phyloP scores from a whole-genome alignment of 2,329 filamentous ascomycete genomes.

The Colletotrichum euphorbiae region DNA sequence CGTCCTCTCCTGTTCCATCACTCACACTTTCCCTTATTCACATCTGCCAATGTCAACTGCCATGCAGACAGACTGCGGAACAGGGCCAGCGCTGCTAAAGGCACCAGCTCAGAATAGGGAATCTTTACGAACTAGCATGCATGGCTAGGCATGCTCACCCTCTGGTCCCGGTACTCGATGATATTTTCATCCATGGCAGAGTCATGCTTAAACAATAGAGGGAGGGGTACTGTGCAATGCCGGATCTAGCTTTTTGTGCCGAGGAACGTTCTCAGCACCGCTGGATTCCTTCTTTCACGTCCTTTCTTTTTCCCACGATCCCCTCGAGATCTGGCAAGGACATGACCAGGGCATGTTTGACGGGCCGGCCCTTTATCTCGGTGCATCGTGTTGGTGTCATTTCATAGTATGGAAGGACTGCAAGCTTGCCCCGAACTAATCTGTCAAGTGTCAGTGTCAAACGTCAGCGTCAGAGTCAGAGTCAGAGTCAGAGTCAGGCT shows the following conservation, averaged over 20 bases:
- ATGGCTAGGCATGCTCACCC: conserved; percentile 1
- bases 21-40: conserved; percentile 8
- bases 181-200: conserved; percentile 6
- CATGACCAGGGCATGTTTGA: conserved; percentile 17
- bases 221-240: neutral
- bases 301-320: conserved; percentile 1
- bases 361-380: conserved; percentile 27
- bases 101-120: conserved; percentile 34
- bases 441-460: conserved; percentile 29
- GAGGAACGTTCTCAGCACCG: neutral
- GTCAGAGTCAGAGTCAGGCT: conserved; percentile 10
- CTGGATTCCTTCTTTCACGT: neutral
- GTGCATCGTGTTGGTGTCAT: conserved; percentile 3
- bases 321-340: conserved; percentile 23
- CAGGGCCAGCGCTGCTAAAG: conserved; percentile 14
- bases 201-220: conserved; percentile 31
- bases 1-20: conserved; percentile 12
- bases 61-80: neutral
- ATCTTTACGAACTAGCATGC: conserved; percentile 35
- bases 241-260: neutral
- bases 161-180: conserved; percentile 24
- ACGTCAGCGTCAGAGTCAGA: neutral
- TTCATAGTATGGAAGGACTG: neutral
- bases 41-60: conserved; percentile 8
- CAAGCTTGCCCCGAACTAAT: neutral